These are phyloP conservation scores for bread wheat (Triticum aestivum) DNA, from an alignment of 176 grass and related monocot species.

Conservation along the genomic window DNA sequence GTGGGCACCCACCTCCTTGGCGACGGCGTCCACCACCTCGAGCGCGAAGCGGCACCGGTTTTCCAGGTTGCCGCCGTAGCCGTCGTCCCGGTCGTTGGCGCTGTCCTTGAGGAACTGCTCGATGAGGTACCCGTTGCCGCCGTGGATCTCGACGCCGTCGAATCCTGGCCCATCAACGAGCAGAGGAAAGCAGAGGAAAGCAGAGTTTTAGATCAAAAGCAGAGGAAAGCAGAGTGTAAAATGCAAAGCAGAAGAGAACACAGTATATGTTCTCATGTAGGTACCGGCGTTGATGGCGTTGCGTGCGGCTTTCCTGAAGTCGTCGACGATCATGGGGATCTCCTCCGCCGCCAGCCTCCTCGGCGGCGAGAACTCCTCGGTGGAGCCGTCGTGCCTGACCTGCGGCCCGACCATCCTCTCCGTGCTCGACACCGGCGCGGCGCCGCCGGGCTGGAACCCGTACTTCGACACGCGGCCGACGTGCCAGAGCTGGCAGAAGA, in stretches of 20 bases:
- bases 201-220: no score
- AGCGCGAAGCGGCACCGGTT: conserved; percentile 13
- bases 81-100: background rate
- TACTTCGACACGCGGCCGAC: conserved; percentile 28
- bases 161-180: background rate
- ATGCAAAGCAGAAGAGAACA: no score
- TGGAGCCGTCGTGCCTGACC: background rate
- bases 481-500: conserved; percentile 62
- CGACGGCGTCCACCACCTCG: background rate
- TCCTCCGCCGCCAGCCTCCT: conserved; percentile 29
- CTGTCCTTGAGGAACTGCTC: conserved; percentile 33
- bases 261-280: background rate
- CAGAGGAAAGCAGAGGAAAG: no score
- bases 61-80: background rate
- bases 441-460: conserved; percentile 41
- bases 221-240: no score
- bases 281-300: conserved; percentile 59
- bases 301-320: conserved; percentile 49
- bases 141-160: conserved; percentile 22
- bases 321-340: conserved; percentile 43
- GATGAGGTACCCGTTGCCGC: background rate
- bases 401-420: conserved; percentile 15
- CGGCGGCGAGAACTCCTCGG: conserved; percentile 29
- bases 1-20: background rate
- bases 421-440: conserved; percentile 45